Evolutionary conservation across 805 yeast genomes (phyloP), one percentile per base, ranked within the genome.

Genomic region (Clavispora phyllophila): DNA sequence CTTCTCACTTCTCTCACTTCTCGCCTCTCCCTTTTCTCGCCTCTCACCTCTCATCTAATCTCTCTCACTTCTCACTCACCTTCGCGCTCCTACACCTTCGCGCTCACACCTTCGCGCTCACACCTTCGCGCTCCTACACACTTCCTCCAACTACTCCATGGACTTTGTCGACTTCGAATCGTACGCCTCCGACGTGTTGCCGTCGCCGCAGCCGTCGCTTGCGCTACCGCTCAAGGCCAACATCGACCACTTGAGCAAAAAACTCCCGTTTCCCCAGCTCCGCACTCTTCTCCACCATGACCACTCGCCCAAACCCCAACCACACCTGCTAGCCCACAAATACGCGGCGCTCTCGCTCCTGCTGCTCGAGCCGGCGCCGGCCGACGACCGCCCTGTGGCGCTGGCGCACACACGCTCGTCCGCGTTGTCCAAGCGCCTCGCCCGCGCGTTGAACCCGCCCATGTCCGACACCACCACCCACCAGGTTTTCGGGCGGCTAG

Each of bases 321-420:
- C 46, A 28, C 14, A n/a, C 8, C 48, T 45, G 34, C 33, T 58
- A 23, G 77, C 81, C 2, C 70, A 68, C 40, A 71, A 70, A 43
- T 78, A 78, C 50, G 84, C 82, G 0, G 50, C 63, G 36, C 45
- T 68, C 27, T 73, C 83, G 0, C 50, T 78, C 33, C 62, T 62
- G 17, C 53, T 77, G 45, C 54, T 67, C 14, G 29, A 25, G 14
- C 54, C 7, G n/a, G 36, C 37, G 20, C 26, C 37, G 3, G 25
- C 22, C 4, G 22, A 13, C n/a, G 8, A 2, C 13, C n/a, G 8
- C 22, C 18, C 9, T 2, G 35, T 19, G 14, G 35, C 3, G 4
- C 12, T 14, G 15, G 2, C 23, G 15, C 26, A 23, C n/a, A 32
- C 35, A 8, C 40, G 40, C 20, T 7, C 28, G 20, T 49, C 58